A percentile compares a stretch with the other conserved stretches of the same genome.
These are phyloP conservation scores for Pestalotiopsis sp. DNA, from an alignment of 2,329 filamentous ascomycete species.

Conservation along the genomic window DNA sequence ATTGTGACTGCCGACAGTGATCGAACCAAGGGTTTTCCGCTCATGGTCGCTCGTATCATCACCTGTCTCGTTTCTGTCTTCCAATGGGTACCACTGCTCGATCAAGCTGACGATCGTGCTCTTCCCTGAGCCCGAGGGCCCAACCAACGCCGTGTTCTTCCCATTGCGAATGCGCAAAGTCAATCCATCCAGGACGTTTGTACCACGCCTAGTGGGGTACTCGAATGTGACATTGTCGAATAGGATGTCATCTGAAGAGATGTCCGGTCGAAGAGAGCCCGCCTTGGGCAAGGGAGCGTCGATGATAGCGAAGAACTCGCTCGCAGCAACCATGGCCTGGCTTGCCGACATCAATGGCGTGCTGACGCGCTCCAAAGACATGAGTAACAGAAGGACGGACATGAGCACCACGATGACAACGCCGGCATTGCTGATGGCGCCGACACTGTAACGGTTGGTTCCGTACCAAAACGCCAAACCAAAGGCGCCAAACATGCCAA, in stretches of 20 bases:
- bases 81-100: constrained; percentile 69
- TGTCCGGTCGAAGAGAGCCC: constrained; percentile 30
- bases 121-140: constrained; percentile 71
- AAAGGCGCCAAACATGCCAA: constrained; percentile 39
- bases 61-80: constrained; percentile 39
- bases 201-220: constrained; percentile 66
- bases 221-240: constrained; percentile 63
- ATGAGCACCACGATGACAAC: constrained; percentile 57
- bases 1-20: neutral
- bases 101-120: constrained; percentile 71
- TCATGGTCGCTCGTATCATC: too few species aligned
- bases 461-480: constrained; percentile 33
- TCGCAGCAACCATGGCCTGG: constrained; percentile 56
- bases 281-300: constrained; percentile 27
- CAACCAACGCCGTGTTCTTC: constrained; percentile 72
- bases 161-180: constrained; percentile 59
- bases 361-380: constrained; percentile 57
- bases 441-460: constrained; percentile 46
- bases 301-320: constrained; percentile 56
- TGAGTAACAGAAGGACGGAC: constrained; percentile 57
- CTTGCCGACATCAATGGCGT: constrained; percentile 56
- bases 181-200: constrained; percentile 61
- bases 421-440: constrained; percentile 47
- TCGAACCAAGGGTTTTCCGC: neutral
- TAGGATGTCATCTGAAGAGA: constrained; percentile 42